phyloP scores from a whole-genome alignment of 805 yeast species.

The Maudiozyma barnettii region DNA sequence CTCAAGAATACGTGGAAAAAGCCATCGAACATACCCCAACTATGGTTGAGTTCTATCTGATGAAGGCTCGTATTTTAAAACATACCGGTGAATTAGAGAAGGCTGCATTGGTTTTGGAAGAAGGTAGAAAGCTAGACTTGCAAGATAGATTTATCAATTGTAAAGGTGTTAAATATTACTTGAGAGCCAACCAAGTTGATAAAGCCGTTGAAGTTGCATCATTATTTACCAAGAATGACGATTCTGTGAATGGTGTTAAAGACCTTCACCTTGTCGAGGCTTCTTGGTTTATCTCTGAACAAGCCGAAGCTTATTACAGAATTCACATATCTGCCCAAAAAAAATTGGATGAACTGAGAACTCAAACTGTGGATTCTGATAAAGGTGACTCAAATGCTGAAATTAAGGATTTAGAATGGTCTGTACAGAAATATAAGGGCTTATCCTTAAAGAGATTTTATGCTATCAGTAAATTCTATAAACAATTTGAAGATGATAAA shows the following conservation, averaged over 20 bases:
- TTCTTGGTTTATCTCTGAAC: constrained; percentile 78
- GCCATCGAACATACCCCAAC: constrained; percentile 75
- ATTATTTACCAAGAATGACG: constrained; percentile 77
- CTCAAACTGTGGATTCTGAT: constrained; percentile 5
- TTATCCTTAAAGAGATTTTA: constrained; percentile 71
- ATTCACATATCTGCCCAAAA: constrained; percentile 33
- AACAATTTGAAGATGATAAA: constrained; percentile 72
- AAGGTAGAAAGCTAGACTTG: constrained; percentile 66
- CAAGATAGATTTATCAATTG: constrained; percentile 91
- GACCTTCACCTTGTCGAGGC: constrained; percentile 87
- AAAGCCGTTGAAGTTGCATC: constrained; percentile 67
- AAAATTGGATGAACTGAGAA: constrained; percentile 13
- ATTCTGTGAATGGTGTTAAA: constrained; percentile 70
- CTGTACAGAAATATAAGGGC: constrained; percentile 44
- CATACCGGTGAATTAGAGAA: constrained; percentile 50
- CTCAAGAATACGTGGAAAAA: constrained; percentile 46
- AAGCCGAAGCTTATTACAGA: constrained; percentile 74
- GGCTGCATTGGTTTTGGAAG: constrained; percentile 60
- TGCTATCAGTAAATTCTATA: constrained; percentile 57
- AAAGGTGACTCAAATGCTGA: constrained; percentile 16
- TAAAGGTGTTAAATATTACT: constrained; percentile 71
- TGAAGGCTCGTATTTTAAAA: constrained; percentile 73
- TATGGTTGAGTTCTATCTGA: constrained; percentile 67
- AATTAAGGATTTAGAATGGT: constrained; percentile 35
- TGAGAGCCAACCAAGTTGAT: constrained; percentile 66